Evolutionary conservation across 106 monocot species (phyloP), one percentile per base, ranked within the genome.

Genomic region (Allium cepa): DNA sequence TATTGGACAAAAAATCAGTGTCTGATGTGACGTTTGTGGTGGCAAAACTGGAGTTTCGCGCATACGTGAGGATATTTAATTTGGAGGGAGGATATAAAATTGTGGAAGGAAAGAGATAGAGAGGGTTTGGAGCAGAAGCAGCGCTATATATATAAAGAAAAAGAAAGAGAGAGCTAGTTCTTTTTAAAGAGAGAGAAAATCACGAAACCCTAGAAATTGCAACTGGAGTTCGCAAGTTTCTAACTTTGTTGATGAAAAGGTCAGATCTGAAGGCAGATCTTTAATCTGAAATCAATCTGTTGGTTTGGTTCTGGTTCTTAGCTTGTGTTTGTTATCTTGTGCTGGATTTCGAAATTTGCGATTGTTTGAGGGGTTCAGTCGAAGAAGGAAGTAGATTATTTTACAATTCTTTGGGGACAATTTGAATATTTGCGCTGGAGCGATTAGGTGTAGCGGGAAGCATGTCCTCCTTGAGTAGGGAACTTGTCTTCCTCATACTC

Each of bases 391-490:
- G 36, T 36, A 4, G 36, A 36, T 36, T 36, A 36, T 36, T 36
- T 36, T 36, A 36, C 36, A 5, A 55, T 8, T 60, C 60, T 69
- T 53, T 49, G 53, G 22, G 17, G 17, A 10, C 28, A 49, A 49
- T 64, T 28, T 64, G 8, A 3, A 61, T 78, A 14, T 86, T 83
- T 88, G 88, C 79, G 82, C 97, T 97, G 97, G 97, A 90, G 87
- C 84, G 85, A 51, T 76, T 88, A 74, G 88, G 88, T 69, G 75
- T 76, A 45, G 73, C 87, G 49, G 91, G 95, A 53, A 81, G 68
- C 18, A 99, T 99, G 97, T 99, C 93, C 67, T 99, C 93, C 50
- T 81, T 97, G 77, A 97, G 92, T 74, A 93, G 93, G 89, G 97
- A 99, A 72, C 90, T 99, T 7, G 97, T 99, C 72, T 99, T 99